Conservation (phyloP, 768 basidiomycete genomes). For the Boletus tylopilopsis region DNA sequence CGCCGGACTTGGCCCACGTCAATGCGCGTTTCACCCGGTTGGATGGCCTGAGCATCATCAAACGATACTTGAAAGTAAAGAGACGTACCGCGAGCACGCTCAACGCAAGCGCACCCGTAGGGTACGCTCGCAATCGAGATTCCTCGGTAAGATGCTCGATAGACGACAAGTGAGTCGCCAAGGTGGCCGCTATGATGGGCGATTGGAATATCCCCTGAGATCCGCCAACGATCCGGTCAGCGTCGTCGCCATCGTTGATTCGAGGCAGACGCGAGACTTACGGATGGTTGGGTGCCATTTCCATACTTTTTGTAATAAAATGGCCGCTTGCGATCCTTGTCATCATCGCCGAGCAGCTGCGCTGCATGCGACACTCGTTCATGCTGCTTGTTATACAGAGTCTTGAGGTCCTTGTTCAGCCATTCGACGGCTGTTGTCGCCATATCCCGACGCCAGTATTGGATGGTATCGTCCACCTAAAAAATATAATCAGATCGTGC, state of each 20-base stretch:
- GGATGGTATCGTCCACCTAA: neutral
- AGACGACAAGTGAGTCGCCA: neutral
- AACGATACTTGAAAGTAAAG: neutral
- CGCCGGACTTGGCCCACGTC: neutral
- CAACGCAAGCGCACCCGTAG: neutral
- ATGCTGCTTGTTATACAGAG: neutral
- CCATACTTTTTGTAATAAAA: slow-evolving; percentile 1
- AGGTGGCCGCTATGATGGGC: neutral
- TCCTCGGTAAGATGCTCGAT: neutral
- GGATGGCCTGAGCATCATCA: neutral
- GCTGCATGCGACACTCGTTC: neutral
- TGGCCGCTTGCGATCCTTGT: slow-evolving; percentile 2
- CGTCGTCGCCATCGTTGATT: too few species aligned
- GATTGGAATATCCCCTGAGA: slow-evolving; percentile 4
- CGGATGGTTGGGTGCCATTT: neutral
- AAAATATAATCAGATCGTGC: neutral
- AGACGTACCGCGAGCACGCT: neutral
- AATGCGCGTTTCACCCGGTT: neutral
- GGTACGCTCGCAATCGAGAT: neutral
- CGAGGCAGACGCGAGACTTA: neutral
- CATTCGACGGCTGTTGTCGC: neutral
- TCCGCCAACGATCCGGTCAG: too few species aligned
- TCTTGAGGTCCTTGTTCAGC: neutral
- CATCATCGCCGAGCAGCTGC: neutral
- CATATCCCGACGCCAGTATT: neutral